Base-by-base conservation (phyloP, 805 yeast species). In the Limtongia smithiae region DNA sequence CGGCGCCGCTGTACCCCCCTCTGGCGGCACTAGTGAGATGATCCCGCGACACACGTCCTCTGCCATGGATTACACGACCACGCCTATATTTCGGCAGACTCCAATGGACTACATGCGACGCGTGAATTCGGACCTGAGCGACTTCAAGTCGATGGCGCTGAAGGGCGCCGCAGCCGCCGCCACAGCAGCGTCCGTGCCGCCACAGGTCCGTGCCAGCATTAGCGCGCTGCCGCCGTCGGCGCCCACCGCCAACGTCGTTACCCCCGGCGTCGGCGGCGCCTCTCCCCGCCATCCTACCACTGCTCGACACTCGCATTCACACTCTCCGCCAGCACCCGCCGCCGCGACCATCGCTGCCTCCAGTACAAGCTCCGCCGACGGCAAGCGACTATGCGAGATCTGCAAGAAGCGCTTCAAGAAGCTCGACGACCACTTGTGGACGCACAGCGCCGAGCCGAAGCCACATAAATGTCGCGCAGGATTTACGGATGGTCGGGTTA, bases 381-480 rank as follows among this genome's bases (percentile, higher is more conserved):
- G 52, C 37, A 50, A 50, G 22, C 47, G 40, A 15, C 41, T 25
- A 24, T 50, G 55, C 34, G 28, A 27, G 45, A 41, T 50, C 20
- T 50, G 55, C 46, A 42, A 40, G 27, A 50, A 50, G 24, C 45
- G 45, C 17, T 50, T 50, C 51, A 50, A 46, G 21, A 50, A 50
- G 24, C 43, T 50, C 25, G 51, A 50, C 17, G 55, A 50, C 22
- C 55, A 50, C 25, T 35, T 50, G 3, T 50, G 55, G 55, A 50
- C 55, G 2, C 55, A 50, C 38, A 40, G 48, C 1, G 31, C 41
- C 4, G 48, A 50, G 32, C 55, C 55, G 21, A 46, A 47, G 18
- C 55, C 55, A 8, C 51, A 50, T 36, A 50, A 47, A 37, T 50
- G 55, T 20, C 55, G 55, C 30, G 55, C 55, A 9, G 55, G 48